phyloP scores from a whole-genome alignment of 768 basidiomycete genomes.

The Mycena epipterygia region DNA sequence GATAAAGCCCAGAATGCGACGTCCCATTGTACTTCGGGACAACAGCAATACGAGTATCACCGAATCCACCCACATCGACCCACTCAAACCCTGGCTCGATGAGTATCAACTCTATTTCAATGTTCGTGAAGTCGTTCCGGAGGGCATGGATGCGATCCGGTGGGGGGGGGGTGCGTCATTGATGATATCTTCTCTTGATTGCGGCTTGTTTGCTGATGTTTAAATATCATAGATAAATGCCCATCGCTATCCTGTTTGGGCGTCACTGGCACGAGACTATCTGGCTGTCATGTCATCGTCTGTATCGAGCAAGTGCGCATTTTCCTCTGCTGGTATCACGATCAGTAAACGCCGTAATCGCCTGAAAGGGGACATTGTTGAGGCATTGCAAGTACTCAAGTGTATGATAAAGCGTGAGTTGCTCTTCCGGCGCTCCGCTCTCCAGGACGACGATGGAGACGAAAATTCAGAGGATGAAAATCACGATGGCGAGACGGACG shows the following conservation, averaged over 20 bases:
- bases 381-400: slow-evolving; percentile 3
- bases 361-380: slow-evolving; percentile 7
- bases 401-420: not conserved
- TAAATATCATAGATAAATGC: not conserved
- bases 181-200: not conserved
- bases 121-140: not conserved
- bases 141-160: not conserved
- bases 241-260: slow-evolving; percentile 5
- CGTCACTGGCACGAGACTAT: not conserved
- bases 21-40: not conserved
- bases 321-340: slow-evolving; percentile 11
- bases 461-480: not conserved
- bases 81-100: slow-evolving; percentile 2
- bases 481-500: not conserved
- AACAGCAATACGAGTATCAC: not conserved
- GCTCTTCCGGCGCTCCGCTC: not conserved
- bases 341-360: slow-evolving; percentile 5
- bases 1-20: not conserved
- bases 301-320: not conserved
- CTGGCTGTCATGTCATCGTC: slow-evolving; percentile 5
- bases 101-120: not conserved
- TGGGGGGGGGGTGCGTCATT: slow-evolving; percentile 8
- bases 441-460: not conserved
- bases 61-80: not conserved
- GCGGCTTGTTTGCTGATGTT: not conserved